These are phyloP conservation scores for Cucurbita pepo DNA, from an alignment of 306 rosid species.

Conservation along the genomic window DNA sequence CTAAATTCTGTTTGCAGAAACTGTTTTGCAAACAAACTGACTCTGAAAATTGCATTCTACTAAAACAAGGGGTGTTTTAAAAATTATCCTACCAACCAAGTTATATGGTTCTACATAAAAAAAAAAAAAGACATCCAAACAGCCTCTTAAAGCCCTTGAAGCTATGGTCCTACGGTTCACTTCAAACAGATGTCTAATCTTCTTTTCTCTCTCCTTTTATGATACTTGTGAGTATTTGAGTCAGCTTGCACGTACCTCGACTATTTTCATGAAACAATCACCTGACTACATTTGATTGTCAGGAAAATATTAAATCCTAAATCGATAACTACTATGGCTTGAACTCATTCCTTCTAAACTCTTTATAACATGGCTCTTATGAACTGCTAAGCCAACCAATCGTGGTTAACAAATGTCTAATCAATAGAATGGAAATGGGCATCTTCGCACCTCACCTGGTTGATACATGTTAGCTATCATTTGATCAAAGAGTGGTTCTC, in stretches of 20 bases:
- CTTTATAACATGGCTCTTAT: too few relatives aligned
- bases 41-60: neutral
- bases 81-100: neutral
- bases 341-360: neutral
- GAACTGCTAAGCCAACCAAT: neutral
- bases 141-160: too few relatives aligned
- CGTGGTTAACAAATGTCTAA: neutral
- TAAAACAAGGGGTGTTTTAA: neutral
- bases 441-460: slow-evolving; percentile 56
- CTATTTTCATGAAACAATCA: too few relatives aligned
- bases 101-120: too few relatives aligned
- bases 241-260: neutral
- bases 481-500: slow-evolving; percentile 75
- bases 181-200: neutral
- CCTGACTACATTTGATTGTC: neutral
- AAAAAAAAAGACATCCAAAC: too few relatives aligned
- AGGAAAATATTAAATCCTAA: too few relatives aligned
- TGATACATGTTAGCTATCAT: slow-evolving; percentile 53
- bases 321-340: neutral
- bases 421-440: neutral
- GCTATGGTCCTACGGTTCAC: too few relatives aligned
- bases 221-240: too few relatives aligned
- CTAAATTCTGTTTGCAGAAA: neutral
- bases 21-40: neutral
- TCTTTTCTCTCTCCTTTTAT: too few relatives aligned